phyloP scores from a whole-genome alignment of 805 yeast species.

The Pichia eremophila region DNA sequence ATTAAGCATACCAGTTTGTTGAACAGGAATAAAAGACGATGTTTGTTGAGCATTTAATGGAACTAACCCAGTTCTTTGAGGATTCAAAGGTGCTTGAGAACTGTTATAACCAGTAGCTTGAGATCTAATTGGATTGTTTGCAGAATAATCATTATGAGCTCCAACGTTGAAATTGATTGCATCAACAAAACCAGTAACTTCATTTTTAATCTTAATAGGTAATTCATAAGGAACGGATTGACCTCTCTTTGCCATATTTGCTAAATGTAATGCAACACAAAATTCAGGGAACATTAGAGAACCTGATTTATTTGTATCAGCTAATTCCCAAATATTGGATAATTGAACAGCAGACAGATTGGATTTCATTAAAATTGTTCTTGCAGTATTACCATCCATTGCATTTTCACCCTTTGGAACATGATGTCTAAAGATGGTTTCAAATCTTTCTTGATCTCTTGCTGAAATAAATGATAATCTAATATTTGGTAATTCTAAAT shows the following conservation, averaged over 20 bases:
- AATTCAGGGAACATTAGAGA: constrained; percentile 86
- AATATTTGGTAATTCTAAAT: constrained; percentile 59
- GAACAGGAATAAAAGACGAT: constrained; percentile 27
- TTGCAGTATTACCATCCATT: constrained; percentile 63
- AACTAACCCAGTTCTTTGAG: constrained; percentile 42
- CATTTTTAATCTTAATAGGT: constrained; percentile 68
- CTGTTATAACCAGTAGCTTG: constrained; percentile 20
- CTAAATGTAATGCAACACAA: constrained; percentile 82
- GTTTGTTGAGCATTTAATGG: constrained; percentile 29
- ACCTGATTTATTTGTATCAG: constrained; percentile 87
- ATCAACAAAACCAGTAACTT: constrained; percentile 83
- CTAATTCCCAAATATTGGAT: constrained; percentile 81
- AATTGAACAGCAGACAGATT: constrained; percentile 65
- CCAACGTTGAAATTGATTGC: constrained; percentile 76
- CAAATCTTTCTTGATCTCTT: constrained; percentile 80
- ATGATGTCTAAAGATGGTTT: constrained; percentile 70
- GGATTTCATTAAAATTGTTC: constrained; percentile 71
- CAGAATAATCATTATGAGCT: constrained; percentile 17
- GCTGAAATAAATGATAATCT: constrained; percentile 79
- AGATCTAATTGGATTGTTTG: constrained; percentile 12
- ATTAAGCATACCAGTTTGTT: constrained; percentile 39
- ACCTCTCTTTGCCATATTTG: constrained; percentile 69
- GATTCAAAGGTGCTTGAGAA: constrained; percentile 11
- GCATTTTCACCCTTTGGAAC: constrained; percentile 64
- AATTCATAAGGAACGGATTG: constrained; percentile 64